These are phyloP conservation scores for Phytophthora colocasiae DNA, from an alignment of 352 stramenopile species.

Conservation along the genomic window DNA sequence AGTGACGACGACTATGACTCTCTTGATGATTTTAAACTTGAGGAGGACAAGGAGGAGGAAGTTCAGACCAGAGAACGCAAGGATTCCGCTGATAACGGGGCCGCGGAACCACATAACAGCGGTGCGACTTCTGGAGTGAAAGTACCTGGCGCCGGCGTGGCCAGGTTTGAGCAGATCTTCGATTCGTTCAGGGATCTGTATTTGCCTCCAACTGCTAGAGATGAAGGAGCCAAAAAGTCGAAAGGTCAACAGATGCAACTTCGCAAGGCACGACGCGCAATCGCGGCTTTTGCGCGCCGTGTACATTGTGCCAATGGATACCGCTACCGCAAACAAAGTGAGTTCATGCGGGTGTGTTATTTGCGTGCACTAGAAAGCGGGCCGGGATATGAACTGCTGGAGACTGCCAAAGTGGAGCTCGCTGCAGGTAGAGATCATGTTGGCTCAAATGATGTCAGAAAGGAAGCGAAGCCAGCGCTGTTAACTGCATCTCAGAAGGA, in stretches of 20 bases:
- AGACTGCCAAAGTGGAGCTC: conserved; percentile 20
- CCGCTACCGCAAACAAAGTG: conserved; percentile 63
- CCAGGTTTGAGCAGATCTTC: conserved; percentile 61
- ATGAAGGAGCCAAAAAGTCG: conserved; percentile 4
- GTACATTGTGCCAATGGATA: conserved; percentile 56
- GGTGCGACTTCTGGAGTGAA: conserved; percentile 6
- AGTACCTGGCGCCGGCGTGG: conserved; percentile 14
- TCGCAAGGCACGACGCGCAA: conserved; percentile 36
- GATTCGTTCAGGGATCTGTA: conserved; percentile 70
- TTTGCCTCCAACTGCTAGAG: conserved; percentile 9
- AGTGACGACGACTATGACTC: conserved; percentile 45
- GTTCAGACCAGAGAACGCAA: conserved; percentile 23
- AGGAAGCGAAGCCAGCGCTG: conserved; percentile 20
- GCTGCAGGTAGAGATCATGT: not conserved
- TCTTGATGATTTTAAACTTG: conserved; percentile 34
- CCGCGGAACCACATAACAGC: conserved; percentile 17
- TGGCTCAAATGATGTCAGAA: not conserved
- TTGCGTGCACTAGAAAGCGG: conserved; percentile 55
- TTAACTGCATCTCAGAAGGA: conserved; percentile 41
- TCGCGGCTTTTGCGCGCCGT: conserved; percentile 47
- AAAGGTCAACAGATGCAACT: conserved; percentile 23
- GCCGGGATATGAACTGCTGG: conserved; percentile 33
- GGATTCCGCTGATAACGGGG: conserved; percentile 15
- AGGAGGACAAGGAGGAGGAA: conserved; percentile 37
- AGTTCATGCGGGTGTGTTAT: conserved; percentile 74